These are phyloP conservation scores for Diplocarpon rosae DNA, from an alignment of 2,329 filamentous ascomycete species.

Conservation along the genomic window DNA sequence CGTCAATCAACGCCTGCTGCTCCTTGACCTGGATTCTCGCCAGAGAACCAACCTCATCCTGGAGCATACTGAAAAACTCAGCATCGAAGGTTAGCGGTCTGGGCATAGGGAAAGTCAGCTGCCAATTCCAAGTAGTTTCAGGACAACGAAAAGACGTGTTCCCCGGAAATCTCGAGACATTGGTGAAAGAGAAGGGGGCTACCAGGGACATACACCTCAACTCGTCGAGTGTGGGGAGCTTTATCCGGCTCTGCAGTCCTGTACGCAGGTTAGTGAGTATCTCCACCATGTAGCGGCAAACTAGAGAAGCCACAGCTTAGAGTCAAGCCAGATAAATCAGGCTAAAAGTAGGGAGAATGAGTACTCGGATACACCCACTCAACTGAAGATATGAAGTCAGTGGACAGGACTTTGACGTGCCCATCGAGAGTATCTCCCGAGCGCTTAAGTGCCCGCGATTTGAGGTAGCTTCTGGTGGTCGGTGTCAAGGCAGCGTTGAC, in stretches of 20 bases:
- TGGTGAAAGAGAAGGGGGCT: too few relatives aligned
- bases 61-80: conserved; percentile 69
- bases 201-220: conserved; percentile 47
- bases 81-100: conserved; percentile 53
- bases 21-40: conserved; percentile 55
- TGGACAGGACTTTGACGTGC: background rate
- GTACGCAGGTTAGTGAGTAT: too few relatives aligned
- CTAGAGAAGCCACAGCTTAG: too few relatives aligned
- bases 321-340: too few relatives aligned
- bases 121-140: too few relatives aligned
- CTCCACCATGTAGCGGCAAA: too few relatives aligned
- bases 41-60: conserved; percentile 54
- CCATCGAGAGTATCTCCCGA: background rate
- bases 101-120: too few relatives aligned
- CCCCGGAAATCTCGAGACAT: background rate
- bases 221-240: conserved; percentile 25
- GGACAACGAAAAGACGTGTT: background rate
- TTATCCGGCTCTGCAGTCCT: background rate
- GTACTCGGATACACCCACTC: background rate
- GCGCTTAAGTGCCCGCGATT: conserved; percentile 35
- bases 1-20: conserved; percentile 47
- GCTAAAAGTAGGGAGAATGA: too few relatives aligned
- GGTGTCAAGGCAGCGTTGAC: conserved; percentile 53
- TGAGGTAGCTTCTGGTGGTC: conserved; percentile 48
- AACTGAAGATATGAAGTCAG: background rate